These are phyloP conservation scores for Sporothrix euskadiensis DNA, from an alignment of 2,329 filamentous ascomycete genomes.

Conservation along the genomic window DNA sequence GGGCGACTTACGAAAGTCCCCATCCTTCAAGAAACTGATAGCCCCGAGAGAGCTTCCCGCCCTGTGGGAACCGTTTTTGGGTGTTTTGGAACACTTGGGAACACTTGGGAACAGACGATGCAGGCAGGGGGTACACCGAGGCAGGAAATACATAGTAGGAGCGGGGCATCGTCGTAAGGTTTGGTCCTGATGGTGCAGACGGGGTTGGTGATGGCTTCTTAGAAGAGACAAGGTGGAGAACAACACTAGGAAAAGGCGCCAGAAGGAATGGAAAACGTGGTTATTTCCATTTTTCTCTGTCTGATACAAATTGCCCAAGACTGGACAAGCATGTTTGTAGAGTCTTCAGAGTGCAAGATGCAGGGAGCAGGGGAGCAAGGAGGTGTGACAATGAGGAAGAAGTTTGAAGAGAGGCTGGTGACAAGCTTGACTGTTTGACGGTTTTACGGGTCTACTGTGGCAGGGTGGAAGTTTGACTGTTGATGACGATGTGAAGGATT, in stretches of 20 bases:
- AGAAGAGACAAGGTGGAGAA: neutral
- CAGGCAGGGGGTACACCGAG: neutral
- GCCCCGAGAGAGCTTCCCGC: slow-evolving; percentile 10
- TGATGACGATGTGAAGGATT: too few species aligned
- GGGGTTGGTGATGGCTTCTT: neutral
- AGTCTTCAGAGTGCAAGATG: neutral
- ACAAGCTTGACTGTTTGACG: neutral
- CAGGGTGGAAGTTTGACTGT: neutral
- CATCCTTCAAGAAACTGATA: neutral
- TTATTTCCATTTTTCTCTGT: neutral
- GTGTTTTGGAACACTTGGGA: neutral
- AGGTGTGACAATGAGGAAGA: too few species aligned
- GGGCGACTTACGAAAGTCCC: neutral
- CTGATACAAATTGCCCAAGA: neutral
- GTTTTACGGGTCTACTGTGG: neutral
- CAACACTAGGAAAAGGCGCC: neutral
- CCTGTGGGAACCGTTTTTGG: neutral
- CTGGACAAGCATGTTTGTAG: neutral
- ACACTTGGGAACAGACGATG: neutral
- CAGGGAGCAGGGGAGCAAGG: neutral
- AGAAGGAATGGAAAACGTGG: slow-evolving; percentile 10
- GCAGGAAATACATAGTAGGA: neutral
- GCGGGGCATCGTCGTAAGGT: neutral
- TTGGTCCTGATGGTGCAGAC: neutral
- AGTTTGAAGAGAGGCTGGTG: neutral